Conservation (phyloP, 306 rosid genomes). For the Cicer chorassanicum region DNA sequence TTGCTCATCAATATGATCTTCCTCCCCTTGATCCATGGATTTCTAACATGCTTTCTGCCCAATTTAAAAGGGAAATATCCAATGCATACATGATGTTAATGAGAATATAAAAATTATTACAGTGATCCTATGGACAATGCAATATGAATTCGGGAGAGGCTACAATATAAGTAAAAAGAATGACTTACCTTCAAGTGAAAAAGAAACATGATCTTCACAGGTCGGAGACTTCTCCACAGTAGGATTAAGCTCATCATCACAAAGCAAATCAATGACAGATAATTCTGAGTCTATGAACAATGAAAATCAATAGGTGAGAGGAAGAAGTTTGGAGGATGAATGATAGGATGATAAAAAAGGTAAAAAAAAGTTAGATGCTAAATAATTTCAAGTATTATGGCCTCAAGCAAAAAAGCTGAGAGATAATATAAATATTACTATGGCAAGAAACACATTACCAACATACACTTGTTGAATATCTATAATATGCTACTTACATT, state of each 20-base stretch:
- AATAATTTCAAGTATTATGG: conserved; percentile 18
- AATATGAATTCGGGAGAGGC: conserved; percentile 33
- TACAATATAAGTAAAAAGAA: conserved; percentile 19
- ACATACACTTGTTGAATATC: conserved; percentile 35
- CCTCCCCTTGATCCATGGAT: no score
- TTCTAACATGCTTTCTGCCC: neutral
- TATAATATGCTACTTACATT: conserved; percentile 56
- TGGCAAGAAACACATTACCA: conserved; percentile 31
- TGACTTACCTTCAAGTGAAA: conserved; percentile 80
- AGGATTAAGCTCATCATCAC: conserved; percentile 64
- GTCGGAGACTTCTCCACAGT: conserved; percentile 52
- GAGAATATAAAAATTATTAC: conserved; percentile 12
- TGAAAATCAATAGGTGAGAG: conserved; percentile 33
- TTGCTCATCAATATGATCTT: no score
- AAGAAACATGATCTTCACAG: conserved; percentile 86
- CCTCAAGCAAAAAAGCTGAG: conserved; percentile 34
- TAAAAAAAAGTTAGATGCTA: neutral
- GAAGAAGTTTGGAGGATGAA: neutral
- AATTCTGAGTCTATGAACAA: conserved; percentile 62
- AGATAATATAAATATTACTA: conserved; percentile 36
- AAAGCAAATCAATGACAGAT: conserved; percentile 76
- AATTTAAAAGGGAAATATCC: conserved; percentile 38
- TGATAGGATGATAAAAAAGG: conserved; percentile 14
- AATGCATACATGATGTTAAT: conserved; percentile 26
- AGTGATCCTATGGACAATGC: neutral